phyloP scores from a whole-genome alignment of 169 alveolate genomes.

The Plasmodium gallinaceum region DNA sequence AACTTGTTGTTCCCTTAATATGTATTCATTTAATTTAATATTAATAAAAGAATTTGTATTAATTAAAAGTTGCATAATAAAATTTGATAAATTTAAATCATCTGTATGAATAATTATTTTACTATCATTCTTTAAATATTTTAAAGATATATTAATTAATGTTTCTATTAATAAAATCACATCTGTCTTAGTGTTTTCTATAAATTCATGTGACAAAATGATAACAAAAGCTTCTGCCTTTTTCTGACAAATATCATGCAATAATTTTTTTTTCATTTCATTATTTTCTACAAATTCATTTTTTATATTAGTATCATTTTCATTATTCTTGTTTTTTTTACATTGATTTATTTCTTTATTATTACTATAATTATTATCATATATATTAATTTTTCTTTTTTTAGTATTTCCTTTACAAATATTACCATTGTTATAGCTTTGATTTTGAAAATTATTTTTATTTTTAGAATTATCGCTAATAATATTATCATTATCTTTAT shows the following conservation, averaged over 20 bases:
- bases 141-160: slow-evolving; percentile 25
- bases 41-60: slow-evolving; percentile 29
- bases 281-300: neutral
- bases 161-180: slow-evolving; percentile 27
- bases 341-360: neutral
- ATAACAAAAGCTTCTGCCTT: slow-evolving; percentile 70
- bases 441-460: neutral
- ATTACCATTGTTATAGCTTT: neutral
- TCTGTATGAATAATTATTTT: slow-evolving; percentile 68
- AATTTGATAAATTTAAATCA: slow-evolving; percentile 27
- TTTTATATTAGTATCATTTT: neutral
- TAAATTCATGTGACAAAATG: slow-evolving; percentile 51
- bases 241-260: slow-evolving; percentile 21
- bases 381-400: neutral
- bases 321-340: slow-evolving; percentile 5
- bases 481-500: neutral
- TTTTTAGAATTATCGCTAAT: neutral
- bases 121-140: slow-evolving; percentile 57
- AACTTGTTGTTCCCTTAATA: slow-evolving; percentile 60
- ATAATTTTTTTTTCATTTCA: slow-evolving; percentile 17
- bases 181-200: slow-evolving; percentile 44
- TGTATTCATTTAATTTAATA: slow-evolving; percentile 48
- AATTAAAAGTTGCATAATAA: slow-evolving; percentile 39
- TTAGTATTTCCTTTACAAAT: neutral
- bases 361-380: neutral